Evolutionary conservation across 1,284 basidiomycete species (phyloP), one percentile per base, ranked within the genome.

Genomic region (Ceratobasidium sp.): DNA sequence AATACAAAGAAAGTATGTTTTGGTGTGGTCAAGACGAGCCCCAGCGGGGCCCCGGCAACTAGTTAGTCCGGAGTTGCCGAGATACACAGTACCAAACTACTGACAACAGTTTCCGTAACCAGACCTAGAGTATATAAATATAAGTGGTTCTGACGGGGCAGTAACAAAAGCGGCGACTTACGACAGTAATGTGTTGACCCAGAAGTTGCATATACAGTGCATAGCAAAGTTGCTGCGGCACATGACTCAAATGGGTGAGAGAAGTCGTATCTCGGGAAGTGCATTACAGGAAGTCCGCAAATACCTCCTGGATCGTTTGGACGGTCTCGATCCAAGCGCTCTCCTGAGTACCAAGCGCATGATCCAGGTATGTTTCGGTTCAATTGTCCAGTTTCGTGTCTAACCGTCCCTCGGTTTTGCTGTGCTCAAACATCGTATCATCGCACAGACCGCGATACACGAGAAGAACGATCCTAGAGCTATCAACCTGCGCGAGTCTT

Each of bases 401-500:
- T 69, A 30, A 69, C 28, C 18, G 34, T 28, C n/a, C 52, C 48
- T 9, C 34, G 52, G 18, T 53, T 69, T 30, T 45, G 36, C 65
- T 43, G 34, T 69, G 39, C 5, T 48, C 23, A 28, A 43, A 60
- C 9, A 34, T 12, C 16, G 26, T 23, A 60, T 36, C 65, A 69
- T 23, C 32, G 65, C 65, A 58, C 84, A 83, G 70, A 81, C 82
- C 9, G 88, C 85, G 8, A 73, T 88, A 74, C 82, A 85, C 53
- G 89, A 90, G 75, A 88, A 85, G 79, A 89, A 89, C 52, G 81
- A 88, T 71, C 85, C 87, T 4, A 87, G 91, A 77, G 86, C 85
- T 4, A 86, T 86, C 12, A 90, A 89, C 76, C 79, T 91, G 21
- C 82, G 90, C 46, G 90, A 91, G 79, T 89, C 87, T 72, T 89